Conservation (phyloP, 768 basidiomycete genomes). For the Hortiboletus campestris region DNA sequence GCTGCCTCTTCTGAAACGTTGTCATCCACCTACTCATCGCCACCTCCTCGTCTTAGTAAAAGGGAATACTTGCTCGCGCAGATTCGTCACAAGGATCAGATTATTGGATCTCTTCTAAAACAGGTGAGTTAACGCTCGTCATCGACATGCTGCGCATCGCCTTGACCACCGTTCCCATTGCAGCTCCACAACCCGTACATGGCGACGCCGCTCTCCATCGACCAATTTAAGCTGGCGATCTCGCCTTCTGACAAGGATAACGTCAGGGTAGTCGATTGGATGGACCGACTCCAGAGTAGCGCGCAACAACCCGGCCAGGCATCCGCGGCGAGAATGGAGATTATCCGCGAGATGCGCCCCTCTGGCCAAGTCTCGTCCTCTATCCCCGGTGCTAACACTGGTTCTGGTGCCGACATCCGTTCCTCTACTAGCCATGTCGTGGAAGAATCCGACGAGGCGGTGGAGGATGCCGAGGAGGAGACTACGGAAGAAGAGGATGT, state of each 20-base stretch:
- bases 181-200: constrained; percentile 73
- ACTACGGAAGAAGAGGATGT: constrained; percentile 38
- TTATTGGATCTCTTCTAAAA: constrained; percentile 82
- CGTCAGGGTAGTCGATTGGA: constrained; percentile 67
- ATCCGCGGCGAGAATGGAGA: constrained; percentile 26
- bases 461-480: constrained; percentile 29
- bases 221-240: constrained; percentile 74
- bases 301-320: constrained; percentile 49
- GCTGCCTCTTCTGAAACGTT: constrained; percentile 39
- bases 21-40: constrained; percentile 31
- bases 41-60: constrained; percentile 52
- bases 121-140: constrained; percentile 46
- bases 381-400: background rate
- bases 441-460: constrained; percentile 42
- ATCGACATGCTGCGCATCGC: background rate
- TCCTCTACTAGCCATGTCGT: background rate
- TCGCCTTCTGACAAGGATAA: constrained; percentile 73
- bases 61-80: constrained; percentile 84
- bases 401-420: background rate
- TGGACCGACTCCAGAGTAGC: constrained; percentile 65
- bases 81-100: constrained; percentile 82
- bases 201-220: constrained; percentile 76
- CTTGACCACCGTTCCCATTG: background rate
- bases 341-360: constrained; percentile 33
- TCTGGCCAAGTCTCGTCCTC: constrained; percentile 15